A percentile compares a stretch with the other conserved stretches of the same genome.
Conservation (phyloP, 2,329 filamentous ascomycete species). For the Colletotrichum karsti region DNA sequence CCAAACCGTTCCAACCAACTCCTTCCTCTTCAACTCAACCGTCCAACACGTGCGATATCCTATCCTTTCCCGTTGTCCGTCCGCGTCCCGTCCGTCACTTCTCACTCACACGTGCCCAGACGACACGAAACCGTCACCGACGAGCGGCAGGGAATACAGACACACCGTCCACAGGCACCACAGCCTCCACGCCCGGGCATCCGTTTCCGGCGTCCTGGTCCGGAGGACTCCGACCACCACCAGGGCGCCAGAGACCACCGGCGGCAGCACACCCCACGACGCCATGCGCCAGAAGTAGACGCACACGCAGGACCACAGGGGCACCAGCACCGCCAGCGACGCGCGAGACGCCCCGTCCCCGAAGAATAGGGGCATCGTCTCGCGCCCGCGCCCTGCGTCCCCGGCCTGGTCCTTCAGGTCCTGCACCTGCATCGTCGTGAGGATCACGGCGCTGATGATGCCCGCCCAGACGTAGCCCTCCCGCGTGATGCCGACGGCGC, state of each 20-base stretch:
- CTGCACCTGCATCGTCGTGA: conserved; percentile 39
- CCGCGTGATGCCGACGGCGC: background rate
- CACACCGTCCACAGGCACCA: conserved; percentile 28
- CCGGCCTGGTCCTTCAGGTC: conserved; percentile 37
- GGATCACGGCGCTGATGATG: conserved; percentile 33
- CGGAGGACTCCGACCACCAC: conserved; percentile 14
- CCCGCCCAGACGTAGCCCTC: conserved; percentile 33
- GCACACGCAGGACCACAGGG: conserved; percentile 13
- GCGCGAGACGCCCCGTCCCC: conserved; percentile 30
- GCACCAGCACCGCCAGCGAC: conserved; percentile 15
- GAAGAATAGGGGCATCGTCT: conserved; percentile 37
- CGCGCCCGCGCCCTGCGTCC: conserved; percentile 35
- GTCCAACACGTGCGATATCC: too few relatives aligned
- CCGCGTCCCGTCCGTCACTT: background rate
- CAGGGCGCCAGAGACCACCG: conserved; percentile 12
- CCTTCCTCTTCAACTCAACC: too few relatives aligned
- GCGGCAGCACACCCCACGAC: background rate
- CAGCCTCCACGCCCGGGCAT: conserved; percentile 18
- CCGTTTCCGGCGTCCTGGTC: conserved; percentile 18
- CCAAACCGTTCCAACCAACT: background rate
- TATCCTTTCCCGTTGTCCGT: too few relatives aligned
- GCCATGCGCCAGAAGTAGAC: conserved; percentile 14
- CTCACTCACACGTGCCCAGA: conserved; percentile 3
- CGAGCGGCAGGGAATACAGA: conserved; percentile 20
- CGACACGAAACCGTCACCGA: conserved; percentile 26